Evolutionary conservation across 345 rosid species (phyloP), one percentile per base, ranked within the genome.

Genomic region (Luvunga scandens): DNA sequence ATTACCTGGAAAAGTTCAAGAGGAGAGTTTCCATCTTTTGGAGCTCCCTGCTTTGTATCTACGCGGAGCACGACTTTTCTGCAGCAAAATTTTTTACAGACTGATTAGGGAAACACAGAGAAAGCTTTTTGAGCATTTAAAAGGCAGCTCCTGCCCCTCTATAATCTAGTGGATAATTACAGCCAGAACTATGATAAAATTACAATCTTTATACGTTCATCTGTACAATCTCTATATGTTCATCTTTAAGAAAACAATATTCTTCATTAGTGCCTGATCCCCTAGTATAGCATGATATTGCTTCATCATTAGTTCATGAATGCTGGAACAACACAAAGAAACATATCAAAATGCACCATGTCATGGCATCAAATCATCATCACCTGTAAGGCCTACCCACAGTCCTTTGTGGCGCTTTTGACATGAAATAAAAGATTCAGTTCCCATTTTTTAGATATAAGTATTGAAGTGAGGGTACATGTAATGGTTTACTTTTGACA

Each of bases 41-140:
- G 97, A 75, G 89, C 87, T 83, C 98, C 99, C 72, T 96, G 99
- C 86, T 91, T 92, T 55, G 99, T 91, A 88, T 96, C 97, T 28
- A 96, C 98, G 33, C 89, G 92, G 57, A 96, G 91, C 98, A 94
- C 94, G 75, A 91, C 86, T 85, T 91, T 88, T 85, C 99, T 96
- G 91, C 84, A 84, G 79, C 82, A 73, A 84, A 73, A 73, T 72
- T 65, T 69, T 22, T 39, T 33, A 22, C 34, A 39, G 27, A 62
- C 27, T 30, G 24, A 28, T 12, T 30, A 39, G 30, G 34, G 57
- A 71, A 63, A 45, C 27, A 56, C 1, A 13, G 38, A 68, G 24
- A 28, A 42, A 59, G 8, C 24, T 56, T 38, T 45, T 24, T 16
- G 28, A 42, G 57, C 12, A 27, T 77, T 39, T 72, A 45, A 30